Evolutionary conservation across 345 rosid genomes (phyloP), one percentile per base, ranked within the genome.

Genomic region (Aurinia saxatilis): DNA sequence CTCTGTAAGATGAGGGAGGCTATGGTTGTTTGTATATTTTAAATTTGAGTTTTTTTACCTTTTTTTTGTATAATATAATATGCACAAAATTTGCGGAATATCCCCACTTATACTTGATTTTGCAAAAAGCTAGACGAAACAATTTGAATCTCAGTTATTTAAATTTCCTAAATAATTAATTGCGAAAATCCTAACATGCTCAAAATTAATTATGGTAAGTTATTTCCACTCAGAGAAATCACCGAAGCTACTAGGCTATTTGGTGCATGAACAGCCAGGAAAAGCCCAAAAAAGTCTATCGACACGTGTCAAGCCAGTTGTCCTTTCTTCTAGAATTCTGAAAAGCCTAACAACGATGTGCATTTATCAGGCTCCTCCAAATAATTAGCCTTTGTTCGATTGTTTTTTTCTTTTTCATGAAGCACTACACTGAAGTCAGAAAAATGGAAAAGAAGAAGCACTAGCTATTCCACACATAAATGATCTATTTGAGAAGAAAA

Each of bases 291-390:
- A 7, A 41, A 37, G 27, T 34, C 1, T 15, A 60, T 50, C 2
- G 52, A 63, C 65, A 63, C 33, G 65, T 65, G 68, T 62, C 21
- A 21, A 62, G 65, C 70, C 70, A 71, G 54, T 50, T 57, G 70
- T 71, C 66, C 61, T 52, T 44, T 34, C 48, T 71, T 71, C 66
- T 64, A 71, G 75, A 71, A 48, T 50, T 71, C 18, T 9, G 45
- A 50, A 71, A 56, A 57, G 70, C 56, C 38, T 64, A 57, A 57
- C 41, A 71, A 41, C 34, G 65, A 49, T 71, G 60, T 70, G 59
- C 16, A 47, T 70, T 13, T 30, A 63, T 63, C 50, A 55, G 21
- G 23, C 21, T 33, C 30, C 59, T 63, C 57, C 57, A 62, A 5
- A 63, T 56, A 47, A 63, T 63, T 16, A 48, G 16, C 18, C 25